Evolutionary conservation across 352 stramenopile species (phyloP).

Genomic region (Pythium plurisporium): DNA sequence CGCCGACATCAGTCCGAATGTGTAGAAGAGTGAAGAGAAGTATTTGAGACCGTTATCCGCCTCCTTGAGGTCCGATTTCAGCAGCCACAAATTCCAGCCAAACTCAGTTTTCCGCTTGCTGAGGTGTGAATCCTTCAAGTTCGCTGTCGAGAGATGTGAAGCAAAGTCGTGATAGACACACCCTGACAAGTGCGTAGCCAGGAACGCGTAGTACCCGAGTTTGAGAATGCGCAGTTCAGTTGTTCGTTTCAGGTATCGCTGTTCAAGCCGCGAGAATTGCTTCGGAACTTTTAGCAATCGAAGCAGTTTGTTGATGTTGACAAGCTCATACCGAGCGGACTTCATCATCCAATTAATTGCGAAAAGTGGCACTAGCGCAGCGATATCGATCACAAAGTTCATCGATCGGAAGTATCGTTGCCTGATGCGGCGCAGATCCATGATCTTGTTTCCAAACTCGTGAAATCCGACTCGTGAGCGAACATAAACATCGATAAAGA

Average conservation of each 20-base stretch:
- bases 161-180: constrained; percentile 54
- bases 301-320: constrained; percentile 55
- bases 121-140: constrained; percentile 20
- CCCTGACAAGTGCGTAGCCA: constrained; percentile 38
- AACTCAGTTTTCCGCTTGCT: constrained; percentile 23
- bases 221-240: constrained; percentile 46
- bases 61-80: constrained; percentile 22
- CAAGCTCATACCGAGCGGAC: constrained; percentile 28
- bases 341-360: constrained; percentile 31
- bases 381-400: constrained; percentile 34
- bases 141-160: constrained; percentile 31
- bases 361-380: constrained; percentile 38
- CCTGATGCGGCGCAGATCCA: constrained; percentile 35
- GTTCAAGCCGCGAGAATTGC: constrained; percentile 38
- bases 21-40: constrained; percentile 32
- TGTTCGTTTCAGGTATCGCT: constrained; percentile 38
- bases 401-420: constrained; percentile 32
- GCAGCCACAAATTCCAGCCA: constrained; percentile 41
- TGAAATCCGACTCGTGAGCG: constrained; percentile 39
- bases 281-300: constrained; percentile 43
- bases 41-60: constrained; percentile 22
- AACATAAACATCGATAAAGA: constrained; percentile 42
- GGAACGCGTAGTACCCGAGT: constrained; percentile 46
- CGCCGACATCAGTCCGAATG: constrained; percentile 40
- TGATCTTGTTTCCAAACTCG: constrained; percentile 55